Evolutionary conservation across 1,284 basidiomycete genomes (phyloP).

Genomic region (Cutaneotrichosporon cyanovorans): DNA sequence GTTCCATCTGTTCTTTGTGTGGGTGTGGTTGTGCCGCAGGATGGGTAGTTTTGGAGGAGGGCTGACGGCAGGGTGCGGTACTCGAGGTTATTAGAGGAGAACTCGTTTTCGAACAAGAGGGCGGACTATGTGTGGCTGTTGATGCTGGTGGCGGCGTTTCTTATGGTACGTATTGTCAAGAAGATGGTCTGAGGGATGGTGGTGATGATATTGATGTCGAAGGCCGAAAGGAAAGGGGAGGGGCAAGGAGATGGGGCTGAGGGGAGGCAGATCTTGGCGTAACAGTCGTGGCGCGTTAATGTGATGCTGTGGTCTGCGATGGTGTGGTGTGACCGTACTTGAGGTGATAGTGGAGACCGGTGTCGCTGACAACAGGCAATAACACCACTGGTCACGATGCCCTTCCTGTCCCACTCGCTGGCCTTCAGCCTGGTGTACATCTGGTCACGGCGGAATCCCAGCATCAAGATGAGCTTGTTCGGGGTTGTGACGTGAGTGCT

Average conservation of each 20-base stretch:
- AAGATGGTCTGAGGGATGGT: too few species aligned
- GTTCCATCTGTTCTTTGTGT: conserved; percentile 98
- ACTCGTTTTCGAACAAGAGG: conserved; percentile 78
- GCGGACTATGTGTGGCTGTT: conserved; percentile 95
- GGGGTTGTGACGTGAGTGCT: conserved; percentile 65
- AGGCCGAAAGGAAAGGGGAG: too few species aligned
- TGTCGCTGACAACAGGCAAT: conserved; percentile 53
- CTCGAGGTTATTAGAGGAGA: conserved; percentile 90
- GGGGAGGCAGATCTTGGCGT: too few species aligned
- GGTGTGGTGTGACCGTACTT: too few species aligned
- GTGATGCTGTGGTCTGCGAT: too few species aligned
- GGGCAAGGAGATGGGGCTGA: too few species aligned
- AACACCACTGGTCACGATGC: conserved; percentile 78
- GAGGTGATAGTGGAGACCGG: too few species aligned
- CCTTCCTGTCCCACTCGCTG: conserved; percentile 57
- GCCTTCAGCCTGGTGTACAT: conserved; percentile 93
- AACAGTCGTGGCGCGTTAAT: too few species aligned
- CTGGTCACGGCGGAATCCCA: conserved; percentile 89
- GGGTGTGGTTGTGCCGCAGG: conserved; percentile 32
- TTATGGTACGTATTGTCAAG: conserved; percentile 56
- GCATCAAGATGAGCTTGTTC: conserved; percentile 89
- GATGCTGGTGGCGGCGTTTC: conserved; percentile 66
- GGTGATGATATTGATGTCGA: too few species aligned
- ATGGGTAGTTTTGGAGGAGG: neutral
- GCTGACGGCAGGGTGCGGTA: conserved; percentile 71